Conservation (phyloP, 768 basidiomycete genomes). For the Russula virescens region DNA sequence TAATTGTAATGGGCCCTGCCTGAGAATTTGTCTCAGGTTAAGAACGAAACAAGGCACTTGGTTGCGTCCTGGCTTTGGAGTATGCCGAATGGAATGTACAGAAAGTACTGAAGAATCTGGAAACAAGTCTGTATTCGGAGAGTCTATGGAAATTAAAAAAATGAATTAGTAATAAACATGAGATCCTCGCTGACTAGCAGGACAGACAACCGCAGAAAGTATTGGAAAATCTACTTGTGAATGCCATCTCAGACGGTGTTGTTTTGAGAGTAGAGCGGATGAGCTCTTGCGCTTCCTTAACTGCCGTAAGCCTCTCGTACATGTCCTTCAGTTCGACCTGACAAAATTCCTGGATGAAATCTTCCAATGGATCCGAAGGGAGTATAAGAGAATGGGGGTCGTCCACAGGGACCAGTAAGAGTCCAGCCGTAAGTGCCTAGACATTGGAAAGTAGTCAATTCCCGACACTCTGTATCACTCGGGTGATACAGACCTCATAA, state of each 20-base stretch:
- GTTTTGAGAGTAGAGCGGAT: not conserved
- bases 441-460: not conserved
- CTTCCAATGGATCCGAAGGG: conserved; percentile 18
- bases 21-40: not conserved
- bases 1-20: not conserved
- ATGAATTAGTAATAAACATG: not conserved
- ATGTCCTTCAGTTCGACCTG: not conserved
- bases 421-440: conserved; percentile 12
- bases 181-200: not conserved
- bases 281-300: conserved; percentile 4
- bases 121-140: not conserved
- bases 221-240: not conserved
- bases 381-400: conserved; percentile 18
- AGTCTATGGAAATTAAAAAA: not conserved
- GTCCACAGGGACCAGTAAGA: conserved; percentile 1
- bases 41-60: not conserved
- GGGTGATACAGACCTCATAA: conserved; percentile 14
- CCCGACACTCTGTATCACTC: not conserved
- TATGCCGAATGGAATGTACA: conserved; percentile 4
- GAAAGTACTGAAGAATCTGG: conserved; percentile 5
- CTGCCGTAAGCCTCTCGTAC: conserved; percentile 5
- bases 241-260: not conserved
- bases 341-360: conserved; percentile 7
- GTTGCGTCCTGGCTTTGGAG: conserved; percentile 7
- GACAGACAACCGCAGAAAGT: not conserved